These are phyloP conservation scores for Stachybotrys chartarum DNA, from an alignment of 2,329 filamentous ascomycete genomes.

Conservation along the genomic window DNA sequence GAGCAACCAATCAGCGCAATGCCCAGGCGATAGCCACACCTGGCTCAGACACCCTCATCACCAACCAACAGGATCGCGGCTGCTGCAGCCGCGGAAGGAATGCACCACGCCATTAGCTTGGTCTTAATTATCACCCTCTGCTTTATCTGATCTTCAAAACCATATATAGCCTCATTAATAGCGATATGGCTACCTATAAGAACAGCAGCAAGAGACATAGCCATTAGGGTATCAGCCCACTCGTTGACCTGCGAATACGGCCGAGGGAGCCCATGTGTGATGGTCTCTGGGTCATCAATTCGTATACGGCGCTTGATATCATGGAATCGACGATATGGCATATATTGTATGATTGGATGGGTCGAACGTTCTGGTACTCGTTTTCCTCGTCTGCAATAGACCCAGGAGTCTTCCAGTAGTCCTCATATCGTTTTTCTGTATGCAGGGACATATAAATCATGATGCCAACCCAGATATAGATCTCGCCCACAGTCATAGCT, in stretches of 20 bases:
- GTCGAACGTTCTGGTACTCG: not conserved
- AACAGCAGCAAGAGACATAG: too few relatives aligned
- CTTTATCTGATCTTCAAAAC: too few relatives aligned
- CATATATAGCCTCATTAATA: too few relatives aligned
- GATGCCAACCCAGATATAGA: slow-evolving; percentile 7
- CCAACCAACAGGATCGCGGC: not conserved
- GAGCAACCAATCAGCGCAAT: slow-evolving; percentile 2
- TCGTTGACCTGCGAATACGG: too few relatives aligned
- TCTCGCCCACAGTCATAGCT: not conserved
- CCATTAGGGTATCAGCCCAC: too few relatives aligned
- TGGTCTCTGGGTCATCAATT: not conserved
- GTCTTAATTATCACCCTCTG: too few relatives aligned
- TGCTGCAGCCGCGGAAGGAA: slow-evolving; percentile 2
- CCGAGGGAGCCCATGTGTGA: slow-evolving; percentile 17
- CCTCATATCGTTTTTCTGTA: slow-evolving; percentile 3
- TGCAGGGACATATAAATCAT: slow-evolving; percentile 7
- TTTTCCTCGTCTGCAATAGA: not conserved
- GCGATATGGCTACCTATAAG: too few relatives aligned
- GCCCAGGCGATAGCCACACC: not conserved
- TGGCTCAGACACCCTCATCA: too few relatives aligned
- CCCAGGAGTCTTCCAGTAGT: slow-evolving; percentile 4
- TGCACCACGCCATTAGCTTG: too few relatives aligned
- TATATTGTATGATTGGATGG: not conserved
- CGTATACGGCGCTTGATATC: not conserved
- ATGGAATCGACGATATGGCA: not conserved